phyloP scores from a whole-genome alignment of 208 protist species.

The Naegleria fowleri region DNA sequence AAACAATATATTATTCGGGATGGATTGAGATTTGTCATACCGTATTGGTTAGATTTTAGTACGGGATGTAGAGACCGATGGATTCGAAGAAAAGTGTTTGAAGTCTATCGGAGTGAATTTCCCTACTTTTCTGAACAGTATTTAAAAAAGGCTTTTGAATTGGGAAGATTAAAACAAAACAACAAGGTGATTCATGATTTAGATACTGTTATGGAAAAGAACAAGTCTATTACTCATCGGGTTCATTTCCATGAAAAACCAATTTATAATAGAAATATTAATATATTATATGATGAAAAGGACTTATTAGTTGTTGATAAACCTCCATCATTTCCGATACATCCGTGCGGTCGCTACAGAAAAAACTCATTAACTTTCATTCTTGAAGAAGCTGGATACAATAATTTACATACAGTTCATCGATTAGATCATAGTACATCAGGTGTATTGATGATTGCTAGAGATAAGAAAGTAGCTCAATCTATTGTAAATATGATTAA shows the following conservation, averaged over 20 bases:
- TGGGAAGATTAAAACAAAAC: neutral
- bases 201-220: neutral
- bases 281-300: constrained; percentile 1
- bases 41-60: neutral
- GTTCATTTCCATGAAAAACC: constrained; percentile 16
- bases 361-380: constrained; percentile 59
- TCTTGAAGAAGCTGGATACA: constrained; percentile 9
- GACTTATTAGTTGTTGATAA: constrained; percentile 35
- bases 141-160: neutral
- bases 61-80: neutral
- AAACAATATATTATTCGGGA: neutral
- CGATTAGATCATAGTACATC: neutral
- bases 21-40: neutral
- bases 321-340: constrained; percentile 29
- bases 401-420: neutral
- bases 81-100: neutral
- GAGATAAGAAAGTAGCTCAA: neutral
- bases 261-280: neutral
- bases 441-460: neutral
- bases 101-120: neutral
- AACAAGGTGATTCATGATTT: neutral
- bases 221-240: neutral
- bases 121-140: constrained; percentile 10
- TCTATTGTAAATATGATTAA: neutral
- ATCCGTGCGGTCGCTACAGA: constrained; percentile 52